A percentile compares a stretch with the other conserved stretches of the same genome.
Evolutionary conservation across 129 eudicot genomes (phyloP).

Genomic region (Oenanthe sinensis): DNA sequence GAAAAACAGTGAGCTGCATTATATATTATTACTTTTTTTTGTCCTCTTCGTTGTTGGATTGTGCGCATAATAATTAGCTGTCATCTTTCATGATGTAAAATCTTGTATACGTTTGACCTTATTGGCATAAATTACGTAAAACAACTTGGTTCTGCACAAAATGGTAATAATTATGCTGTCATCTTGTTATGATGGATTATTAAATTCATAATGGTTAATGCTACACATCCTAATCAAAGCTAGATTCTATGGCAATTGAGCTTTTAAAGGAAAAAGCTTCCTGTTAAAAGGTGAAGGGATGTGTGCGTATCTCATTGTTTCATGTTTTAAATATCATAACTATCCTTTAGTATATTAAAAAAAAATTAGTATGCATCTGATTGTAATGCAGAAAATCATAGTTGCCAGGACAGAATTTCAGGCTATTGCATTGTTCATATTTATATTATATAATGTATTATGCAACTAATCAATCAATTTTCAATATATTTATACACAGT

Average conservation of each 20-base stretch:
- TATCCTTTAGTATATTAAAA: no score
- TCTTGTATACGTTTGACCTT: not conserved
- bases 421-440: no score
- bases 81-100: not conserved
- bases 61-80: not conserved
- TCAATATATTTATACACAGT: no score
- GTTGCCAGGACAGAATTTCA: no score
- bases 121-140: not conserved
- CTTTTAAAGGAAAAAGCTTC: not conserved
- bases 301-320: not conserved
- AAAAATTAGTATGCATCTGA: no score
- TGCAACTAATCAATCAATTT: no score
- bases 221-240: not conserved
- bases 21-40: not conserved
- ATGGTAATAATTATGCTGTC: not conserved
- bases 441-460: no score
- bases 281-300: not conserved
- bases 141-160: not conserved
- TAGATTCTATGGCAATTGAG: not conserved
- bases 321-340: not conserved
- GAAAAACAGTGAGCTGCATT: slow-evolving; percentile 59
- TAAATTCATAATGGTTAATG: not conserved
- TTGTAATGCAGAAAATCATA: no score
- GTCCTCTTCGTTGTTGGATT: not conserved
- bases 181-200: not conserved